A percentile compares a stretch with the other conserved stretches of the same genome.
These are phyloP conservation scores for Lumnitzera racemosa DNA, from an alignment of 345 rosid genomes.

Conservation along the genomic window DNA sequence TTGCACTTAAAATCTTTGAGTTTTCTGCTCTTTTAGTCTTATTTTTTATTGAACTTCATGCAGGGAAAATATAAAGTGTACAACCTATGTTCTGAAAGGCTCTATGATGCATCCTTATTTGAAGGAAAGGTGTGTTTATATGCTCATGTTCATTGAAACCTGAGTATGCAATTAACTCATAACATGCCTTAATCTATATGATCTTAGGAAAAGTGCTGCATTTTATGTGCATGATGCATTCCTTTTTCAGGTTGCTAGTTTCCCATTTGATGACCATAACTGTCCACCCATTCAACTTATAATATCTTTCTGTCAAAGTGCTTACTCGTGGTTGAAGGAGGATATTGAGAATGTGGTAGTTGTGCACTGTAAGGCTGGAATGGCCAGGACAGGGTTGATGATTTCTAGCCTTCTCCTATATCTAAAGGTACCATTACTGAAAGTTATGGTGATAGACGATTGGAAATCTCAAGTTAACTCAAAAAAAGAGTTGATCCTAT, in stretches of 20 bases:
- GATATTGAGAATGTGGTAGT: slow-evolving; percentile 96
- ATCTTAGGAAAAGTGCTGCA: background rate
- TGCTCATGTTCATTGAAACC: background rate
- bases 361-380: slow-evolving; percentile 94
- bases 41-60: slow-evolving; percentile 8
- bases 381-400: slow-evolving; percentile 97
- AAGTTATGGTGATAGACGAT: too few species aligned
- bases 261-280: slow-evolving; percentile 96
- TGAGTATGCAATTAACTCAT: background rate
- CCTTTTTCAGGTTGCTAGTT: slow-evolving; percentile 66
- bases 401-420: slow-evolving; percentile 84
- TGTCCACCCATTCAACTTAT: slow-evolving; percentile 88
- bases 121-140: slow-evolving; percentile 65
- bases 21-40: too few species aligned
- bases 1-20: too few species aligned
- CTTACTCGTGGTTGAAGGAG: slow-evolving; percentile 90
- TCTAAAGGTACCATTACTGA: slow-evolving; percentile 46
- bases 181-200: background rate
- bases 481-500: too few species aligned
- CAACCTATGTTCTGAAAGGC: slow-evolving; percentile 94
- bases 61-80: slow-evolving; percentile 92
- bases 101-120: slow-evolving; percentile 76
- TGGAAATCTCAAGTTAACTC: too few species aligned
- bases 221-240: slow-evolving; percentile 9
- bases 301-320: slow-evolving; percentile 85